A percentile compares a stretch with the other conserved stretches of the same genome.
These are phyloP conservation scores for Aspergillus fijiensis DNA, from an alignment of 2,329 filamentous ascomycete species.

Conservation along the genomic window DNA sequence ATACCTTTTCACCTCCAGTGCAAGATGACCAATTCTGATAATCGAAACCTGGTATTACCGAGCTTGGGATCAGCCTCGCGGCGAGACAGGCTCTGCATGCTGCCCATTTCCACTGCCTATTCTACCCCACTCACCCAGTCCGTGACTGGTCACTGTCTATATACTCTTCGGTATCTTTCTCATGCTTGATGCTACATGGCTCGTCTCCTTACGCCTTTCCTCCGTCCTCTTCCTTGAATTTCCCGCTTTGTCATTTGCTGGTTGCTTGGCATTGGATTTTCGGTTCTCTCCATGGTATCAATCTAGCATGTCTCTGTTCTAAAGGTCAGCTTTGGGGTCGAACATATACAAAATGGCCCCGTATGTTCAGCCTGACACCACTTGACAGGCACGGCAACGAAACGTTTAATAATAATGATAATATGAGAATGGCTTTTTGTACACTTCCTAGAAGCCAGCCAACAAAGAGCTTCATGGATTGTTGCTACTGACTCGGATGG, in stretches of 20 bases:
- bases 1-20: slow-evolving; percentile 25
- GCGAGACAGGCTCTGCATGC: too few species aligned
- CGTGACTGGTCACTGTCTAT: background rate
- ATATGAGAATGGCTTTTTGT: slow-evolving; percentile 14
- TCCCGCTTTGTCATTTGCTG: background rate
- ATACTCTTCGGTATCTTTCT: background rate
- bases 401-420: slow-evolving; percentile 38
- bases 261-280: background rate
- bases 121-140: background rate
- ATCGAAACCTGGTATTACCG: too few species aligned
- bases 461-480: background rate
- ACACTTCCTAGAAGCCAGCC: background rate
- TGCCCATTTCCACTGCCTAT: background rate
- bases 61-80: too few species aligned
- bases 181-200: background rate
- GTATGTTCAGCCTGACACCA: background rate
- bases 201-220: background rate
- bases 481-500: background rate
- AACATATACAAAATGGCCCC: slow-evolving; percentile 29
- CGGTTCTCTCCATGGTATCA: background rate
- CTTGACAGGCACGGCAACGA: slow-evolving; percentile 1
- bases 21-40: slow-evolving; percentile 18
- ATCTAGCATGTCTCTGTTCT: background rate
- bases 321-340: slow-evolving; percentile 16
- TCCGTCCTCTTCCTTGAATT: background rate